These are phyloP conservation scores for Nevesoporus exiguus DNA, from an alignment of 768 basidiomycete species.

Conservation along the genomic window DNA sequence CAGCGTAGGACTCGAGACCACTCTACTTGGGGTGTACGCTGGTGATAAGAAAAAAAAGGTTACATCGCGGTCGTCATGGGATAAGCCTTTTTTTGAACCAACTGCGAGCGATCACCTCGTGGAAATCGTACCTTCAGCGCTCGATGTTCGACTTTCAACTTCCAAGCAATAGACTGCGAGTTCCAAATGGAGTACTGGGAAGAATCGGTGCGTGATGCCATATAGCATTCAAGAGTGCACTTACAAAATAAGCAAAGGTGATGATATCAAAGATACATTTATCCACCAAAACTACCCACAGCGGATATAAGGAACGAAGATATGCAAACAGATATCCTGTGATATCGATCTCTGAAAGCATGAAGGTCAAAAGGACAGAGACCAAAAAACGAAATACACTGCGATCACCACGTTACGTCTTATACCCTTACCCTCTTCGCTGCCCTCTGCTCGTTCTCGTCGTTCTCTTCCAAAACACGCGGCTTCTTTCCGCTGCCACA, in stretches of 20 bases:
- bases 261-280: not conserved
- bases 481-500: conserved; percentile 25
- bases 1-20: no score
- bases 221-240: not conserved
- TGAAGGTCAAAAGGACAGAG: not conserved
- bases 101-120: no score
- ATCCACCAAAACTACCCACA: not conserved
- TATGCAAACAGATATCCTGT: not conserved
- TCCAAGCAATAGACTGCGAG: no score
- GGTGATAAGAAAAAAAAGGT: no score
- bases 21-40: no score
- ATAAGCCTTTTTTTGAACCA: no score
- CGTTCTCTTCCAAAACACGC: conserved; percentile 75
- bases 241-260: not conserved
- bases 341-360: conserved; percentile 12
- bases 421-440: conserved; percentile 17
- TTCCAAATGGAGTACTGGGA: no score
- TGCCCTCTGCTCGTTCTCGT: conserved; percentile 47
- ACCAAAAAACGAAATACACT: not conserved
- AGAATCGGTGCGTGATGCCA: no score
- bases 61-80: no score
- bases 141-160: no score
- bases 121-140: no score
- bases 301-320: conserved; percentile 15
- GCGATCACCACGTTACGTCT: not conserved